Percentiles rank a stretch among this genome's conserved stretches.
Conservation (phyloP, 2,329 filamentous ascomycete species). For the Plenodomus lindquistii region DNA sequence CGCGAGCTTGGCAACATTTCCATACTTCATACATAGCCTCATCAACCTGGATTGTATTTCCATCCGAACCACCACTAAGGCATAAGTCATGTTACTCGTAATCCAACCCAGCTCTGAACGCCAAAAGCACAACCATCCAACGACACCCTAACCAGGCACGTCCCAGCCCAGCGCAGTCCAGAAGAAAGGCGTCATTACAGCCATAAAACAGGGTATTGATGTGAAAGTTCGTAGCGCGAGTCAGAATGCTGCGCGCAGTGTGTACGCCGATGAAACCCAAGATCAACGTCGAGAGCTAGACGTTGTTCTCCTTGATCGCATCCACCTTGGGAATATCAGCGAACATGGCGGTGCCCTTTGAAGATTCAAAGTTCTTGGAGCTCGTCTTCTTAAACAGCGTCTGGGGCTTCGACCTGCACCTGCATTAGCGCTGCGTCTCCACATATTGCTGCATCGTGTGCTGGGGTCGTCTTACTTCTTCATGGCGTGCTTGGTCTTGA, state of each 20-base stretch:
- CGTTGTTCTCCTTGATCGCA: conserved; percentile 6
- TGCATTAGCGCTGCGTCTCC: conserved; percentile 12
- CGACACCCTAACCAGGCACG: not conserved
- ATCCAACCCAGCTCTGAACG: conserved; percentile 1
- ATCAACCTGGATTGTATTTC: not conserved
- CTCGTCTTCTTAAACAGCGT: conserved; percentile 49
- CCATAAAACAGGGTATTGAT: not conserved
- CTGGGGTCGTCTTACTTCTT: conserved; percentile 60
- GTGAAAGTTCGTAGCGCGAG: not conserved
- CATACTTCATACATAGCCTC: conserved; percentile 9
- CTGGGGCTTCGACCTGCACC: conserved; percentile 43
- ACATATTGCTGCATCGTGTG: not conserved
- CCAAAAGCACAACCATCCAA: conserved; percentile 5
- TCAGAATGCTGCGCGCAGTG: not conserved
- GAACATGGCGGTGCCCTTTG: conserved; percentile 41
- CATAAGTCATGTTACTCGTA: conserved; percentile 19
- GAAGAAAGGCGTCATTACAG: not conserved
- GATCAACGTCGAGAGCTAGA: conserved; percentile 1
- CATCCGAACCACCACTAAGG: not conserved
- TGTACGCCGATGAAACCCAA: conserved; percentile 5
- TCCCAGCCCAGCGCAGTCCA: not conserved
- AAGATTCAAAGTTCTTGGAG: conserved; percentile 45
- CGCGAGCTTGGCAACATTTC: conserved; percentile 26
- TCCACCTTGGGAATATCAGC: conserved; percentile 41
- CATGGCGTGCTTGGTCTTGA: conserved; percentile 77